Evolutionary conservation across 2,329 filamentous ascomycete genomes (phyloP).

Genomic region (Pseudovirgaria hyperparasitica): DNA sequence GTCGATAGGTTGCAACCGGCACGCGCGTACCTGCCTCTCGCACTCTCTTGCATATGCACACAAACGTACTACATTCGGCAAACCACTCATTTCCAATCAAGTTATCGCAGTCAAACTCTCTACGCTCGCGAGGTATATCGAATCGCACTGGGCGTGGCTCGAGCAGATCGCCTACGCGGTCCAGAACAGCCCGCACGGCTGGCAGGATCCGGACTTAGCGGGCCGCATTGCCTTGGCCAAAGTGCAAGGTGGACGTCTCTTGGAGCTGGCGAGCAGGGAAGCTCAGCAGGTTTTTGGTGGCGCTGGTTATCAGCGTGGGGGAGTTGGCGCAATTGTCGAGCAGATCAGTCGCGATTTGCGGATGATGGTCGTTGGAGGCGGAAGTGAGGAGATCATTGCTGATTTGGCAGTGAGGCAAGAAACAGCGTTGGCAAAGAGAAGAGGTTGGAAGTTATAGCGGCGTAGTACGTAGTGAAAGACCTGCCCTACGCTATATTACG

Average conservation of each 20-base stretch:
- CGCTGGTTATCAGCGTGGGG: conserved; percentile 37
- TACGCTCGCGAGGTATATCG: conserved; percentile 47
- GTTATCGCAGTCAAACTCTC: conserved; percentile 48
- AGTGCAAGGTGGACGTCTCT: conserved; percentile 35
- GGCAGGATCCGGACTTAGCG: conserved; percentile 25
- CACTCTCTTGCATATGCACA: conserved; percentile 40
- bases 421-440: conserved; percentile 21
- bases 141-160: conserved; percentile 48
- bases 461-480: too few species aligned
- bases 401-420: conserved; percentile 42
- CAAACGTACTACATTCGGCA: conserved; percentile 45
- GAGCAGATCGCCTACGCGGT: conserved; percentile 48
- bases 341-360: conserved; percentile 41
- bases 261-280: conserved; percentile 39
- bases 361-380: conserved; percentile 32
- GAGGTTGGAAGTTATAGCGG: conserved; percentile 35
- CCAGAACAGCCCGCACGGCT: conserved; percentile 28
- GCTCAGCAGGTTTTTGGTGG: conserved; percentile 44
- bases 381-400: conserved; percentile 42
- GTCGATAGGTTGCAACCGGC: conserved; percentile 42
- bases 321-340: conserved; percentile 36
- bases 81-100: conserved; percentile 43
- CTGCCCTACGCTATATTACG: too few species aligned
- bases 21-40: conserved; percentile 43
- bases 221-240: conserved; percentile 31